These are phyloP conservation scores for Geotrichum restrictum DNA, from an alignment of 1,139 yeast species.

Conservation along the genomic window DNA sequence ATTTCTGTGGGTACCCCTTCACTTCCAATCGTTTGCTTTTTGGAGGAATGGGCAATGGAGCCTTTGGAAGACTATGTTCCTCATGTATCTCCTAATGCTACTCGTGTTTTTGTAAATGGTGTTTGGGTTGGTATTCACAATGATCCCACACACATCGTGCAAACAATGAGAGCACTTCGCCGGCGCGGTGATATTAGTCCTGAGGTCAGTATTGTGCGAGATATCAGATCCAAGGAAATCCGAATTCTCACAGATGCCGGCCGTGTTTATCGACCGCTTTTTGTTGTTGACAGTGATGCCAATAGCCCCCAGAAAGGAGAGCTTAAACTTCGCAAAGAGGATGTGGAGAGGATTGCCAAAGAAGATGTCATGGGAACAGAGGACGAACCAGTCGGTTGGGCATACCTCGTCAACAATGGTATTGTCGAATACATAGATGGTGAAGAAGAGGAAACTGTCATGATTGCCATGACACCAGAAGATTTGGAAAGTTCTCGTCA, in stretches of 20 bases:
- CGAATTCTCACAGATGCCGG: constrained; percentile 98
- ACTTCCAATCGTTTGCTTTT: constrained; percentile 85
- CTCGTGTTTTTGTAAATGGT: constrained; percentile 95
- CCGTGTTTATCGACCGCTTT: constrained; percentile 91
- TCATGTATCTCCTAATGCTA: constrained; percentile 83
- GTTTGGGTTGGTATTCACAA: constrained; percentile 99
- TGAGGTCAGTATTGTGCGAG: constrained; percentile 94
- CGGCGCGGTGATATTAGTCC: constrained; percentile 95
- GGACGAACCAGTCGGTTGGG: constrained; percentile 72
- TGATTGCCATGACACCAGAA: constrained; percentile 99
- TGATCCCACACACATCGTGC: constrained; percentile 87
- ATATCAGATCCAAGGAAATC: constrained; percentile 92
- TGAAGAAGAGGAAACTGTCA: constrained; percentile 94
- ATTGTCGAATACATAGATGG: constrained; percentile 93
- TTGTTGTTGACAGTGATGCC: constrained; percentile 80
- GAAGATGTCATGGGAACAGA: constrained; percentile 53
- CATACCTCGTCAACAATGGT: constrained; percentile 77
- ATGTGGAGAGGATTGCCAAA: constrained; percentile 65
- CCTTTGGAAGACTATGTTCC: constrained; percentile 95
- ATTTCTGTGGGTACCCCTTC: constrained; percentile 98
- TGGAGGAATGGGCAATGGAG: constrained; percentile 99
- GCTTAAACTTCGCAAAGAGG: constrained; percentile 77
- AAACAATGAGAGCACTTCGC: constrained; percentile 85
- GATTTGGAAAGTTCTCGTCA: constrained; percentile 73
- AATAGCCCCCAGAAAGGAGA: constrained; percentile 71